A percentile compares a stretch with the other conserved stretches of the same genome.
These are phyloP conservation scores for Ceraceosorus guamensis DNA, from an alignment of 1,284 basidiomycete species.

Conservation along the genomic window DNA sequence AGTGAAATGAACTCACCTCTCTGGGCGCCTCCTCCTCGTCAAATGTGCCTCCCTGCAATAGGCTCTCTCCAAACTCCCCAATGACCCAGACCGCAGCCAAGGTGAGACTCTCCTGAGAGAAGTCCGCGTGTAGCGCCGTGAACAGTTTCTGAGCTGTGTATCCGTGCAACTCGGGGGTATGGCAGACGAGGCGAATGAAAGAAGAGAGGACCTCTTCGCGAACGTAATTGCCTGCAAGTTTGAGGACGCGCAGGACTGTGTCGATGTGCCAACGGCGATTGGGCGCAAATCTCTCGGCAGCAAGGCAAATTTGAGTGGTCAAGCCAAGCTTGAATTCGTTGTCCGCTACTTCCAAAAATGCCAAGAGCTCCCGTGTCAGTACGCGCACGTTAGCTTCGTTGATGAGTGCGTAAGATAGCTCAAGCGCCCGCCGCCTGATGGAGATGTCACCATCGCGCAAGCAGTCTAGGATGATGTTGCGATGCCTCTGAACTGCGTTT, in stretches of 20 bases:
- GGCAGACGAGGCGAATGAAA: slow-evolving; percentile 90
- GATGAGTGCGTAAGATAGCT: slow-evolving; percentile 93
- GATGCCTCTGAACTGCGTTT: slow-evolving; percentile 94
- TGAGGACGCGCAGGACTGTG: slow-evolving; percentile 85
- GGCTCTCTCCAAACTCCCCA: slow-evolving; percentile 88
- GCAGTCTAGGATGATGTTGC: slow-evolving; percentile 96
- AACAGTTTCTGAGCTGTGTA: slow-evolving; percentile 93
- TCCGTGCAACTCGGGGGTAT: slow-evolving; percentile 92
- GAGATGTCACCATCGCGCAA: slow-evolving; percentile 97
- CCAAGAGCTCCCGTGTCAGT: slow-evolving; percentile 82
- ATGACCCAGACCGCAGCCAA: slow-evolving; percentile 90
- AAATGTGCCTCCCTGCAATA: slow-evolving; percentile 67
- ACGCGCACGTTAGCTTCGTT: slow-evolving; percentile 91
- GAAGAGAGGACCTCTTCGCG: slow-evolving; percentile 90
- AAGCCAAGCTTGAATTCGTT: slow-evolving; percentile 97
- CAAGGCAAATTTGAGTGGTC: slow-evolving; percentile 94
- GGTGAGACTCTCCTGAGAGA: slow-evolving; percentile 93
- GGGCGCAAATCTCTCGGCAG: slow-evolving; percentile 91
- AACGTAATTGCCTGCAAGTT: slow-evolving; percentile 89
- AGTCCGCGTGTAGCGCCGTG: slow-evolving; percentile 75
- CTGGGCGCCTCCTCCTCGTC: slow-evolving; percentile 66
- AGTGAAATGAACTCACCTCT: too few species aligned
- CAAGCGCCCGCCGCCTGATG: slow-evolving; percentile 88
- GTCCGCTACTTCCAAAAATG: slow-evolving; percentile 95
- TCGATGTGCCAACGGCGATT: slow-evolving; percentile 99